Evolutionary conservation across 2,329 filamentous ascomycete species (phyloP), one percentile per base, ranked within the genome.

Genomic region (Penicillium brasilianum): DNA sequence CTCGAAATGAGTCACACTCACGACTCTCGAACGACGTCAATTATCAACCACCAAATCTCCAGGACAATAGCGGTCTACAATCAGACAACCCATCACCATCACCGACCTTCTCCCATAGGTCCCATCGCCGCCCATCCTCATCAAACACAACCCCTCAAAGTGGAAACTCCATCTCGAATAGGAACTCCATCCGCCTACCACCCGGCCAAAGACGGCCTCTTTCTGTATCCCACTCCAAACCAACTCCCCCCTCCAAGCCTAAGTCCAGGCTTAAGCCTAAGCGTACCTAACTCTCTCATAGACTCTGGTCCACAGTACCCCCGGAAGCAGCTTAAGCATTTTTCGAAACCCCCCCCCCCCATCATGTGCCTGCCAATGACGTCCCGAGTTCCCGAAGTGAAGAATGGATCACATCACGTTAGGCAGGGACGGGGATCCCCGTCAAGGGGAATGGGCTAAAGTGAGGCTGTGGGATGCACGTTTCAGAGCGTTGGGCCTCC

Each of bases 401-500:
- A 8, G 30, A 32, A 13, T 16, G 11, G 9, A 20, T 32, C 14
- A 49, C 3, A 18, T 30, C 11, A 20, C 13, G 28, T 66, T 61
- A 66, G 63, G 63, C 61, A 63, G 55, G 60, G 51, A 52, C 18
- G 9, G 18, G 25, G 5, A 3, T n/a, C 25, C 46, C 44, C 2
- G 25, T 28, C 7, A 48, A 48, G 37, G 37, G 37, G 37, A 48
- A 48, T 37, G 37, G 37, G 37, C 60, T 28, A 60, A 65, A 66
- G 64, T 66, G 64, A 66, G 64, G 64, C 64, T 66, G 55, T 59
- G 56, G 51, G 48, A 48, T 53, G 32, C 37, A 34, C 64, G 62
- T 61, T 64, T 61, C 60, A 65, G 59, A 55, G 51, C 43, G 64
- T 66, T 64, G 64, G 64, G 64, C 64, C 63, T 58, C 55, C 37